Conservation (phyloP, 1,284 basidiomycete species). For the Moesziomyces parantarcticus region DNA sequence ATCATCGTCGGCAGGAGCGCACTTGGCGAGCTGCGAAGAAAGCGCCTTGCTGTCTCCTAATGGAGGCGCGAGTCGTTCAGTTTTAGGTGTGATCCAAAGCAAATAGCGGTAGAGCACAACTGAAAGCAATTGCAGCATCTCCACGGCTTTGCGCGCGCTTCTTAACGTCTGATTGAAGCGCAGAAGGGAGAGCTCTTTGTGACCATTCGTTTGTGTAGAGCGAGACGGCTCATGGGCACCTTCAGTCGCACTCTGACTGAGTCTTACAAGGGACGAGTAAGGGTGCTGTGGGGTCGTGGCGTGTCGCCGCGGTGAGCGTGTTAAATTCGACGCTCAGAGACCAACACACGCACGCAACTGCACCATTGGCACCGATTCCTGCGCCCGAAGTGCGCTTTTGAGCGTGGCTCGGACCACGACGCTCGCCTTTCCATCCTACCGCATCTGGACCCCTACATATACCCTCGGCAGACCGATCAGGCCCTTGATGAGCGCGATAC, state of each 20-base stretch:
- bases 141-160: no score
- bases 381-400: not conserved
- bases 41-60: constrained; percentile 29
- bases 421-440: not conserved
- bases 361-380: not conserved
- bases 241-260: no score
- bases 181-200: no score
- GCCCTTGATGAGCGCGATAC: not conserved
- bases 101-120: no score
- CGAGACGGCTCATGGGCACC: no score
- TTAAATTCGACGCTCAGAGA: constrained; percentile 1
- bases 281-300: no score
- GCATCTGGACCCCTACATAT: not conserved
- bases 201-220: no score
- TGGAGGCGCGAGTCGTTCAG: not conserved
- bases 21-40: constrained; percentile 46
- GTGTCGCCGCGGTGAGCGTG: no score
- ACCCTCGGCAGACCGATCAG: not conserved
- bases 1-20: constrained; percentile 51
- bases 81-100: not conserved
- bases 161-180: no score
- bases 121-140: no score
- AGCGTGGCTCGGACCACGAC: not conserved
- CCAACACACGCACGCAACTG: constrained; percentile 8
- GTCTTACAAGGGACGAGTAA: no score